These are phyloP conservation scores for Neurospora intermedia DNA, from an alignment of 495 filamentous ascomycete genomes.

Conservation along the genomic window DNA sequence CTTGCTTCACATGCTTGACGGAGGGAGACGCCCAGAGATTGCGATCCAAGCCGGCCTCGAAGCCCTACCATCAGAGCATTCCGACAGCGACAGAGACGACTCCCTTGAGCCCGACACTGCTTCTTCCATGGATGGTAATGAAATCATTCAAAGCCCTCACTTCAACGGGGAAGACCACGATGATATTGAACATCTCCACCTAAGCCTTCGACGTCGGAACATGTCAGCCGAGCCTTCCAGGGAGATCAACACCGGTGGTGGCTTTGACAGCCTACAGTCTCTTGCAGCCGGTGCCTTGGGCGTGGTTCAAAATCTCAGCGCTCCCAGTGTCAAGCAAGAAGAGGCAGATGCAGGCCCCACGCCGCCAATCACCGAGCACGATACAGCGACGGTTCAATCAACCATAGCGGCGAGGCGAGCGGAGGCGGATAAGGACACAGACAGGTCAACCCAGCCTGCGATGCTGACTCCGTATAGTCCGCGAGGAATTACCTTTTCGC, in stretches of 20 bases:
- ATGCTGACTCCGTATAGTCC: conserved; percentile 16
- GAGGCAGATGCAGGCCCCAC: conserved; percentile 16
- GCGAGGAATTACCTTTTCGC: conserved; percentile 15
- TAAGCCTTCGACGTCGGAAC: background rate
- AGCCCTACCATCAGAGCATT: conserved; percentile 23
- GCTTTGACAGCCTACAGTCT: conserved; percentile 26
- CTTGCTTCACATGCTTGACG: conserved; percentile 40
- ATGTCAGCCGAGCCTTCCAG: conserved; percentile 7
- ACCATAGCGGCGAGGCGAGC: conserved; percentile 10
- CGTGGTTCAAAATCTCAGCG: conserved; percentile 10
- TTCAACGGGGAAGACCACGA: conserved; percentile 4
- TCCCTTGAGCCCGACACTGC: conserved; percentile 1
- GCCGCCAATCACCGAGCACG: conserved; percentile 18
- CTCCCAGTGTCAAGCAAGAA: conserved; percentile 17
- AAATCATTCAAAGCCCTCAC: conserved; percentile 1
- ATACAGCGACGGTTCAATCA: conserved; percentile 10
- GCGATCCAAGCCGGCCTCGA: conserved; percentile 31
- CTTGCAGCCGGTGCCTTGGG: conserved; percentile 29
- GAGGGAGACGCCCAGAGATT: conserved; percentile 36
- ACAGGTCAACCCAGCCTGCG: conserved; percentile 7
- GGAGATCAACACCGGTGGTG: conserved; percentile 21
- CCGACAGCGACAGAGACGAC: conserved; percentile 9
- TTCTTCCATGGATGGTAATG: background rate
- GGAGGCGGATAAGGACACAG: conserved; percentile 7
- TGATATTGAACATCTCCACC: conserved; percentile 4